Base-by-base conservation (phyloP, 176 grass and related monocot genomes). In the Echinochloa phyllopogon region DNA sequence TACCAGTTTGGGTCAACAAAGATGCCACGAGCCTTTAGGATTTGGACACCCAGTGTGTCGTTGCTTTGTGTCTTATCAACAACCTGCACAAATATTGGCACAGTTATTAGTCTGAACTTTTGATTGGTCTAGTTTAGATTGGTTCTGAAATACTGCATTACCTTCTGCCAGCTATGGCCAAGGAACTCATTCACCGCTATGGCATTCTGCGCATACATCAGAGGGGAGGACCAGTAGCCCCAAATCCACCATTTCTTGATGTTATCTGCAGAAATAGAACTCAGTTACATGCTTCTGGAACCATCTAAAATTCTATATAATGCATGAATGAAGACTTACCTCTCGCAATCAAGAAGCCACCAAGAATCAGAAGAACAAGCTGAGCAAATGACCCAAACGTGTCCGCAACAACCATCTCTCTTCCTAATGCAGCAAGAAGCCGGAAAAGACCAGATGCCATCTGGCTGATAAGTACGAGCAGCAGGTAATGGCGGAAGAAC, bases 181-280 rank as follows among this genome's bases (percentile, higher is more conserved):
- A 98, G 91, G 85, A 98, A 98, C 72, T 98, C 95, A 77, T 98
- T 98, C 62, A 90, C 82, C 0, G 95, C 89, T 69, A 98, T 78
- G 58, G 95, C 95, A 88, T 98, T 98, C 77, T 95, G 93, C 27
- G 91, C 95, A 85, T 98, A 98, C 93, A 95, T 98, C 76, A 98
- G 74, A 79, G 95, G 95, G 73, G 95, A 98, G 37, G 39, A 80
- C 95, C 95, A 98, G 85, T 98, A 98, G 21, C 95, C 95, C 95
- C 95, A 98, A 68, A 93, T 93, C 95, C 95, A 98, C 83, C 85
- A 95, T 93, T 95, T 91, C 71, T 92, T 98, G 25, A 98, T 94
- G 44, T 94, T 51, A n/a, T 90, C 96, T 98, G 93, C 49, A 88
- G 62, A 77, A 48, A 83, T 4, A 73, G 8, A 59, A 84, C 18